Evolutionary conservation across 192 early-diverging fungal species (phyloP), one percentile per base, ranked within the genome.

Genomic region (Backusella tuberculispora): DNA sequence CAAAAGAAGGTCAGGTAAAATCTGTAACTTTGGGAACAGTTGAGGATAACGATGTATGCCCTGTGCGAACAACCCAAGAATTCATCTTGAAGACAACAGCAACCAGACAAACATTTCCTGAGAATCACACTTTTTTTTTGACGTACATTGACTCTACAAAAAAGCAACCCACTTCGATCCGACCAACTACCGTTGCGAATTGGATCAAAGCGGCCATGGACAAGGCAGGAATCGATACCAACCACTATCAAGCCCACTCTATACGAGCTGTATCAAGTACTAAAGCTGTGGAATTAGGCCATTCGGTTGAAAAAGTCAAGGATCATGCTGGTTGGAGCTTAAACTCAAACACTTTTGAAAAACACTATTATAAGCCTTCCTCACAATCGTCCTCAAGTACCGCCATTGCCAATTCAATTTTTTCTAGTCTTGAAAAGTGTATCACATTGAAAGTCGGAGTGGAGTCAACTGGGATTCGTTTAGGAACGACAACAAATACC

Each of bases 1-100:
- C 60, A 41, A 65, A 73, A 12, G 72, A 65, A 45, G 63, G 17
- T 6, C 72, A 73, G 24, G 41, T 46, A 5, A 73, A 73, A 29
- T 26, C 6, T 19, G 29, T 19, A 7, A 46, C 19, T 4, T 14
- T 73, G 5, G 72, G 60, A 19, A 5, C 6, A 1, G 21, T 47
- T 46, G 24, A 47, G 0, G 43, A 44, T 66, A 9, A 10, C 9
- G 38, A 66, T 19, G 29, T 66, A 40, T 66, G 65, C 17, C 65
- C 38, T 7, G 65, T 66, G 3, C n/a, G 9, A 14, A 66, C 42
- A 9, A n/a, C 40, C 17, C 2, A 43, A 17, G 2, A 8, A 12
- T 66, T 66, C 40, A 17, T 66, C 2, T 17, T 40, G 9, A 66
- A 5, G 42, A 42, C 37, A 17, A 5, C 13, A 6, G 3, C 42